A percentile compares a stretch with the other conserved stretches of the same genome.
Conservation (phyloP, 495 filamentous ascomycete genomes). For the Talaromyces proteolyticus region DNA sequence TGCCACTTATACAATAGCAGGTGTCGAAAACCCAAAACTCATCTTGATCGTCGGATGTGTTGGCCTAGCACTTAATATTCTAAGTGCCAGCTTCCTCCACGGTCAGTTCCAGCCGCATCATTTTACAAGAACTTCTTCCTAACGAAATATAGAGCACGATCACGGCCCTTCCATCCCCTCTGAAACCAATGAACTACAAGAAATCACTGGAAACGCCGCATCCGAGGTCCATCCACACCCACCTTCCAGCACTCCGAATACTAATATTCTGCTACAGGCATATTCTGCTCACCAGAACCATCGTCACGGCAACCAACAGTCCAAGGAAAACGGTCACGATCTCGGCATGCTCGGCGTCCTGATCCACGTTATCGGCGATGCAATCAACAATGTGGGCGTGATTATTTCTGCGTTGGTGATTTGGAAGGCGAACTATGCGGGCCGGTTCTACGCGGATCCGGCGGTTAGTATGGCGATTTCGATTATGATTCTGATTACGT, state of each 20-base stretch:
- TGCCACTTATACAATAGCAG: slow-evolving; percentile 22
- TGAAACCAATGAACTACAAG: not conserved
- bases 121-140: not conserved
- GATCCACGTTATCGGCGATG: slow-evolving; percentile 44
- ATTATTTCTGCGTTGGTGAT: slow-evolving; percentile 40
- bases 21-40: slow-evolving; percentile 64
- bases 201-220: too few species aligned
- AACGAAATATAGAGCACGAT: not conserved
- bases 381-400: slow-evolving; percentile 44
- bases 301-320: slow-evolving; percentile 2
- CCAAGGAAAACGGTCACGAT: slow-evolving; percentile 46
- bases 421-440: slow-evolving; percentile 26
- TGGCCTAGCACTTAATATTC: slow-evolving; percentile 74
- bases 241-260: too few species aligned
- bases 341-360: slow-evolving; percentile 41
- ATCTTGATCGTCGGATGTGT: slow-evolving; percentile 75
- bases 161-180: not conserved
- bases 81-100: slow-evolving; percentile 74
- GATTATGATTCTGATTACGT: slow-evolving; percentile 35
- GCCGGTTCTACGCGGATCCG: slow-evolving; percentile 42
- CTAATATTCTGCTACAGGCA: not conserved
- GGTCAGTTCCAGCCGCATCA: slow-evolving; percentile 33
- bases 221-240: too few species aligned
- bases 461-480: slow-evolving; percentile 40
- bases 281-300: slow-evolving; percentile 1